These are phyloP conservation scores for Trichoderma virens DNA, from an alignment of 495 filamentous ascomycete species.

Conservation along the genomic window DNA sequence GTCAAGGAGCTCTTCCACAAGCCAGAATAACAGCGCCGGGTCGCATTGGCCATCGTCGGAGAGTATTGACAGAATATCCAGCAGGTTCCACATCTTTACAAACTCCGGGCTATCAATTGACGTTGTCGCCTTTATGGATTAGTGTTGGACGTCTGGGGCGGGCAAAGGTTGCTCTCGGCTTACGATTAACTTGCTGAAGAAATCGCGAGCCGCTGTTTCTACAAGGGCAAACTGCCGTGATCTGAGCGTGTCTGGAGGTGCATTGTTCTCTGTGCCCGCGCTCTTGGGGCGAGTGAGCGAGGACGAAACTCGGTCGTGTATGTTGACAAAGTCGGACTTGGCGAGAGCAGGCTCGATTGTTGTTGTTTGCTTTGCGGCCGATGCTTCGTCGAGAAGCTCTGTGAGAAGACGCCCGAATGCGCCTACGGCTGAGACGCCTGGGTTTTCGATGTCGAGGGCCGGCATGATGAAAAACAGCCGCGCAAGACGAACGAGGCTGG, in stretches of 20 bases:
- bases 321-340: constrained; percentile 48
- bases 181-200: constrained; percentile 70
- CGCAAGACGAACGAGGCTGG: neutral
- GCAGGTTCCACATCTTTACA: constrained; percentile 80
- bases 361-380: constrained; percentile 52
- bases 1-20: constrained; percentile 92
- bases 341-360: constrained; percentile 74
- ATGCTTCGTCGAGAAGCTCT: constrained; percentile 56
- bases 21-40: constrained; percentile 72
- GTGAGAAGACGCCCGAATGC: constrained; percentile 49
- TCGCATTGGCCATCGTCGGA: constrained; percentile 83
- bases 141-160: constrained; percentile 19
- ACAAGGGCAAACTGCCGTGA: constrained; percentile 54
- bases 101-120: constrained; percentile 68
- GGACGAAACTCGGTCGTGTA: constrained; percentile 28
- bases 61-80: constrained; percentile 81
- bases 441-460: constrained; percentile 27
- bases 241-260: constrained; percentile 23
- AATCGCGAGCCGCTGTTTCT: constrained; percentile 69
- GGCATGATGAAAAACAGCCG: constrained; percentile 25
- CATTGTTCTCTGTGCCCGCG: neutral
- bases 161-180: constrained; percentile 20
- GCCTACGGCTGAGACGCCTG: constrained; percentile 49
- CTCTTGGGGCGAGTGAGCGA: neutral
- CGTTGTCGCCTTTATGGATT: constrained; percentile 49